These are phyloP conservation scores for Lepidium africanum DNA, from an alignment of 345 rosid genomes.

Conservation along the genomic window DNA sequence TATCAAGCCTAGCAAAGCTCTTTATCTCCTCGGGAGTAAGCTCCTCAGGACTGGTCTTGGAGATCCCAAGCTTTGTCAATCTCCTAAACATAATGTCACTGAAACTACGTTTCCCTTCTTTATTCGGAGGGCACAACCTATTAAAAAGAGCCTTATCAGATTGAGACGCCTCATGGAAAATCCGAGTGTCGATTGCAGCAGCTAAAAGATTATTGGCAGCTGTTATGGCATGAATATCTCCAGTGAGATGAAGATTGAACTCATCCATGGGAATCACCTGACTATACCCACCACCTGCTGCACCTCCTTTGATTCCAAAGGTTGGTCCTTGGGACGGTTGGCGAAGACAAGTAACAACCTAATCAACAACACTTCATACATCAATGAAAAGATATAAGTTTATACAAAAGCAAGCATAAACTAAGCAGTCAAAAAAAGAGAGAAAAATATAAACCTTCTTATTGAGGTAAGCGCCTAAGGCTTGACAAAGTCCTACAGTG, in stretches of 20 bases:
- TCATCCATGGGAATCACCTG: conserved; percentile 99
- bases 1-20: conserved; percentile 86
- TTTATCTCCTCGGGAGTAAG: conserved; percentile 73
- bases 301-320: conserved; percentile 99
- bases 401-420: background rate
- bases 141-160: conserved; percentile 96
- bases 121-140: conserved; percentile 74
- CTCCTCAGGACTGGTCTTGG: conserved; percentile 78
- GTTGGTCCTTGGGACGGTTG: conserved; percentile 99
- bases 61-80: conserved; percentile 75
- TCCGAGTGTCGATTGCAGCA: conserved; percentile 95
- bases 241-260: conserved; percentile 93
- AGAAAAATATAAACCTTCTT: conserved; percentile 52
- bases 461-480: conserved; percentile 87
- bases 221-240: conserved; percentile 97
- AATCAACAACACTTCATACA: background rate
- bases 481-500: conserved; percentile 93
- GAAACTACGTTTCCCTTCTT: conserved; percentile 80
- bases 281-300: conserved; percentile 99
- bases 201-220: conserved; percentile 99
- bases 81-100: conserved; percentile 82
- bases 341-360: conserved; percentile 96
- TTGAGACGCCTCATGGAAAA: conserved; percentile 88
- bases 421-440: background rate
- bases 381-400: background rate